phyloP scores from a whole-genome alignment of 345 rosid genomes.

The Populus ilicifolia region DNA sequence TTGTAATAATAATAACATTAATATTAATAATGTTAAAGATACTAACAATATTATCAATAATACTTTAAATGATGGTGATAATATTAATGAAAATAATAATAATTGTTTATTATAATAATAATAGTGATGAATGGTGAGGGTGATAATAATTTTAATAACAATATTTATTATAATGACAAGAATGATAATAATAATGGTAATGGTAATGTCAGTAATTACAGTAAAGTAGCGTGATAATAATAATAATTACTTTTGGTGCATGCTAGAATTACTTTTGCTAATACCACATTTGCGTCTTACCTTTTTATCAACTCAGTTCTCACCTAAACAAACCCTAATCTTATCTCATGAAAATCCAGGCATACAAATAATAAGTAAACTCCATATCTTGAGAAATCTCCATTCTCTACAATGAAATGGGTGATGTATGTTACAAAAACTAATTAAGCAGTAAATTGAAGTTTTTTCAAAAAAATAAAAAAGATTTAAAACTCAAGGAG shows the following conservation, averaged over 20 bases:
- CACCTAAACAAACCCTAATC: background rate
- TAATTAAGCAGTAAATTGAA: background rate
- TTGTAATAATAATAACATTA: too few relatives aligned
- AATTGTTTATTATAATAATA: too few relatives aligned
- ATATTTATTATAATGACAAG: too few relatives aligned
- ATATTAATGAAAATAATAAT: too few relatives aligned
- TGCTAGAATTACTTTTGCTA: background rate
- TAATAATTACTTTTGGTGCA: background rate
- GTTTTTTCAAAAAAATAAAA: background rate
- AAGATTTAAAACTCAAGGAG: background rate
- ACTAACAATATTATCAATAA: too few relatives aligned
- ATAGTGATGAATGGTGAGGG: too few relatives aligned
- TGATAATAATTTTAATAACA: too few relatives aligned
- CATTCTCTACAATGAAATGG: background rate
- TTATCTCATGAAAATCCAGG: background rate
- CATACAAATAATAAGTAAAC: background rate
- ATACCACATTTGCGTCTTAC: background rate
- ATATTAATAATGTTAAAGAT: too few relatives aligned
- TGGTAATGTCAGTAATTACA: too few relatives aligned
- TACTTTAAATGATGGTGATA: too few relatives aligned
- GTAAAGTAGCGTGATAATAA: too few relatives aligned
- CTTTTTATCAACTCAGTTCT: conserved; percentile 1
- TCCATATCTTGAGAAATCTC: background rate
- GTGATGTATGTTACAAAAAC: background rate
- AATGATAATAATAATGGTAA: too few relatives aligned